Percentiles rank a stretch among this genome's conserved stretches.
These are phyloP conservation scores for Epichloe gansuensis DNA, from an alignment of 2,329 filamentous ascomycete genomes.

Conservation along the genomic window DNA sequence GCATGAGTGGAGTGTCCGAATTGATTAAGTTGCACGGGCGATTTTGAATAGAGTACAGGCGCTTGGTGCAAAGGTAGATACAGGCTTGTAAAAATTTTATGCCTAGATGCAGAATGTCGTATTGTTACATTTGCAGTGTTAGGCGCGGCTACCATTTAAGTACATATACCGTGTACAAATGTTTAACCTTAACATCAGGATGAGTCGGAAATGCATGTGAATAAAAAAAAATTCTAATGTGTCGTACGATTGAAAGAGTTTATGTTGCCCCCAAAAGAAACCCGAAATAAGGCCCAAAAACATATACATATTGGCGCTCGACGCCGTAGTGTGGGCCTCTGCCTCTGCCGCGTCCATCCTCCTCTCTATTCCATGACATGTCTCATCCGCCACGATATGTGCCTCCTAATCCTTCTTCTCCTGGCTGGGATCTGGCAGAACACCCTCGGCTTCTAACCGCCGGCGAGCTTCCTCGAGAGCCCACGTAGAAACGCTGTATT, in stretches of 20 bases:
- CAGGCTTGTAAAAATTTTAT: background rate
- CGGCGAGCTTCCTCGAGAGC: constrained; percentile 92
- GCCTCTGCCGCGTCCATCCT: background rate
- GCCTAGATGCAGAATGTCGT: background rate
- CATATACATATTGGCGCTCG: constrained; percentile 18
- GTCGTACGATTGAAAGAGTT: constrained; percentile 18
- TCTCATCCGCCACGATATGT: background rate
- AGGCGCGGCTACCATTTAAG: background rate
- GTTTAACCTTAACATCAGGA: background rate
- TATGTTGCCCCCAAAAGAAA: constrained; percentile 10
- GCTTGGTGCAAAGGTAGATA: background rate
- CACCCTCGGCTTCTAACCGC: constrained; percentile 90
- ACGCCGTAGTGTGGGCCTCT: background rate
- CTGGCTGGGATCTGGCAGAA: constrained; percentile 59
- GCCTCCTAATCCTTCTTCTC: constrained; percentile 38
- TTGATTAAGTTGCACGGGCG: constrained; percentile 13
- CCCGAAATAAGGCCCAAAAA: constrained; percentile 15
- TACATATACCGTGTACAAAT: background rate
- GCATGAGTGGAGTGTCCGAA: constrained; percentile 73
- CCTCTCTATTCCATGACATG: constrained; percentile 2
- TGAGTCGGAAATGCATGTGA: background rate
- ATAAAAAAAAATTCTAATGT: constrained; percentile 16
- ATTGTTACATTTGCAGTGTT: background rate
- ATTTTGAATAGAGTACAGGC: background rate
- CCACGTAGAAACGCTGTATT: constrained; percentile 89